Evolutionary conservation across 345 rosid genomes (phyloP), one percentile per base, ranked within the genome.

Genomic region (Corchorus capsularis): DNA sequence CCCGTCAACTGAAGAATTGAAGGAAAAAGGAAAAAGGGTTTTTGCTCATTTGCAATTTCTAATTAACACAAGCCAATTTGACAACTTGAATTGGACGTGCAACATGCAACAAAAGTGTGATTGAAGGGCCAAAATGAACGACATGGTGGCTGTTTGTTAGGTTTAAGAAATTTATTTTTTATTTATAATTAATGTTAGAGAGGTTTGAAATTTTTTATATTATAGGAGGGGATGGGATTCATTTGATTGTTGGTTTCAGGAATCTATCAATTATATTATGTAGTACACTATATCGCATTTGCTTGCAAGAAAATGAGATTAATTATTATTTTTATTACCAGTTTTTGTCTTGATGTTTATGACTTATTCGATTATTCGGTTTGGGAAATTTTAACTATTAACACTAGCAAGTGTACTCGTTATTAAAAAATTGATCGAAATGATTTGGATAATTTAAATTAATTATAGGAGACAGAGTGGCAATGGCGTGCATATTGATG

Each of bases 171-270:
- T 41, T 19, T 56, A 4, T 15, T 12, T 77, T 61, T 52, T 3
- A 6, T 50, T 56, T 74, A n/a, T 34, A 63, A 47, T 3, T 16
- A 27, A 27, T 0, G 27, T 15, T 73, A 52, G 12, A 41, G 68
- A 12, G 13, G 63, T 75, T 27, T 3, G 56, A 2, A 16, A 39
- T 47, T 73, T 19, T 34, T 69, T 6, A n/a, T 32, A 35, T 43
- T 6, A 60, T 6, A 11, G 35, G 54, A 8, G 71, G 79, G 82
- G 52, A 35, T 54, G 73, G 79, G 84, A 79, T 82, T 82, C 82
- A 73, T 80, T 80, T 75, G 77, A 72, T 81, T 78, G 74, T 65
- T 52, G 45, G 73, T 74, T 59, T 15, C 50, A 39, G 43, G 43
- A 39, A 20, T n/a, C 60, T 52, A 54, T 20, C 2, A 1, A 7